phyloP scores from a whole-genome alignment of 2,329 filamentous ascomycete genomes.

The Aspergillus phoenicis region DNA sequence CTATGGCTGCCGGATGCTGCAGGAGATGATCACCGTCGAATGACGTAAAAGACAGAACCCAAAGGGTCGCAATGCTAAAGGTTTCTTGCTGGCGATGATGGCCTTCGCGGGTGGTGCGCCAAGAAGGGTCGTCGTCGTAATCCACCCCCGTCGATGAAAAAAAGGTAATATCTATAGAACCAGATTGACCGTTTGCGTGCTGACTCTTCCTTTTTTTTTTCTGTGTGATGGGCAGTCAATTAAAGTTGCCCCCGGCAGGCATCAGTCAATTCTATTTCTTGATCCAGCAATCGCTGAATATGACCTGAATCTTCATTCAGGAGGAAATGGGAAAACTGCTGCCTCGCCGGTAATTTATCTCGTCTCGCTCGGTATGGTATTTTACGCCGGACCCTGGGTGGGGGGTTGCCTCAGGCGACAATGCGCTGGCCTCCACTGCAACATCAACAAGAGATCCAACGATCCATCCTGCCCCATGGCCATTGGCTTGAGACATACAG shows the following conservation, averaged over 20 bases:
- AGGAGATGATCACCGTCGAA: constrained; percentile 13
- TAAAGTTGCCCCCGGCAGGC: neutral
- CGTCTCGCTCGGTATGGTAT: neutral
- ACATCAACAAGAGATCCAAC: neutral
- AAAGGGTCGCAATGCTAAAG: constrained; percentile 8
- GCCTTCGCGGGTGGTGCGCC: too few relatives aligned
- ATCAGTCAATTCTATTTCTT: neutral
- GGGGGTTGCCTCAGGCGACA: constrained; percentile 4
- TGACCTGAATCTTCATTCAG: neutral
- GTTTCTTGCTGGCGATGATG: too few relatives aligned
- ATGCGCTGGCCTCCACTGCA: neutral
- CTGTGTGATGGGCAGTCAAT: neutral
- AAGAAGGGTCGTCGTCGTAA: too few relatives aligned
- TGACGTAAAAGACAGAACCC: constrained; percentile 16
- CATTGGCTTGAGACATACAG: neutral
- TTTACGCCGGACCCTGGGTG: neutral
- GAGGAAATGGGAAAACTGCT: neutral
- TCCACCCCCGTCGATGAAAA: too few relatives aligned
- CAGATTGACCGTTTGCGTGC: too few relatives aligned
- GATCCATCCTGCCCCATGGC: neutral
- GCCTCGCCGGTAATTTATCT: neutral
- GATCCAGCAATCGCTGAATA: neutral
- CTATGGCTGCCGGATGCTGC: neutral
- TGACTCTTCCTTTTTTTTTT: too few relatives aligned
- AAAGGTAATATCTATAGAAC: too few relatives aligned